Evolutionary conservation across 805 yeast species (phyloP).

Genomic region (Myxozyma sirexii): DNA sequence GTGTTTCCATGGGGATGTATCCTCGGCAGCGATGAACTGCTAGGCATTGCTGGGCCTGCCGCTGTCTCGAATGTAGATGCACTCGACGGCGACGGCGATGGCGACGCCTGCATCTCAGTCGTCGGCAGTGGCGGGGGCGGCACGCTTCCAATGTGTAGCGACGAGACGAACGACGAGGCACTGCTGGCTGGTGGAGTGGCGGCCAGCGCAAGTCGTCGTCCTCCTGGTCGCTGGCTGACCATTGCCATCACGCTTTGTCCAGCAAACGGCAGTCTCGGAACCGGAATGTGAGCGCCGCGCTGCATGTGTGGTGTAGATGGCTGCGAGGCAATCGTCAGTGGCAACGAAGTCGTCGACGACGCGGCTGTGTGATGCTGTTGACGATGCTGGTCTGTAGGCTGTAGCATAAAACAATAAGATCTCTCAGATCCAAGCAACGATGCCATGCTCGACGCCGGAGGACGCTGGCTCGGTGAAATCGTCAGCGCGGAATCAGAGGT

Average conservation of each 20-base stretch:
- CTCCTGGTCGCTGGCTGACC: constrained; percentile 5
- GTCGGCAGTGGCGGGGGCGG: not conserved
- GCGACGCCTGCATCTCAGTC: not conserved
- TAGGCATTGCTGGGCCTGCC: too few relatives aligned
- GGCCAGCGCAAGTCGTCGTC: not conserved
- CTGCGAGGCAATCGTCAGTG: not conserved
- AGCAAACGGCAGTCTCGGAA: constrained; percentile 23
- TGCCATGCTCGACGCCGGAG: not conserved
- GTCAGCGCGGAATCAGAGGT: constrained; percentile 13
- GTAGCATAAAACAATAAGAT: constrained; percentile 26
- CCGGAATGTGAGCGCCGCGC: constrained; percentile 11
- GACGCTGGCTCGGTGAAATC: not conserved
- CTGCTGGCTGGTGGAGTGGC: constrained; percentile 8
- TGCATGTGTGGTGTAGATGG: not conserved
- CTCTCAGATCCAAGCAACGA: constrained; percentile 12
- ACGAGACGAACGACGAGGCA: constrained; percentile 5
- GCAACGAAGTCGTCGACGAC: not conserved
- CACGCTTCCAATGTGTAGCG: not conserved
- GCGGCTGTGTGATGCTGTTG: constrained; percentile 2
- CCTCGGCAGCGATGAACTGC: not conserved
- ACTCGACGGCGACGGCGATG: not conserved
- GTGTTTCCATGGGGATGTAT: constrained; percentile 1
- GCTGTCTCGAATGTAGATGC: not conserved
- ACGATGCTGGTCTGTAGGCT: constrained; percentile 19
- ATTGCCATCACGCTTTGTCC: constrained; percentile 10